Conservation (phyloP, 1,284 basidiomycete species). For the Sanghuangporus sanghuang region DNA sequence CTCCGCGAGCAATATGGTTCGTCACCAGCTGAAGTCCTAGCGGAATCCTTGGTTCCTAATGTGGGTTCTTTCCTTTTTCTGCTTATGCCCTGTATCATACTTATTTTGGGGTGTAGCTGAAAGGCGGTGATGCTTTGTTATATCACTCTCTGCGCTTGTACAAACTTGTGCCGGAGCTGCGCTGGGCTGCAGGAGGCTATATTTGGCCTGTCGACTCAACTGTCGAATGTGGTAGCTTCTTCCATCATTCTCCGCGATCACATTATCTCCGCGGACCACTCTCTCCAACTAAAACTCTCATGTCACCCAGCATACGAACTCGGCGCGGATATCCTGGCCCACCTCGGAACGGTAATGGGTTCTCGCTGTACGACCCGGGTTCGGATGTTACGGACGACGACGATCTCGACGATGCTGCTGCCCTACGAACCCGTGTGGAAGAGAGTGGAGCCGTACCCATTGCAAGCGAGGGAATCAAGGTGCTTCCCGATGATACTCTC, state of each 20-base stretch:
- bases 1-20: constrained; percentile 64
- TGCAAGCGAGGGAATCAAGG: constrained; percentile 53
- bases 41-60: constrained; percentile 63
- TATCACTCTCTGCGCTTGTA: constrained; percentile 73
- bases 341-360: background rate
- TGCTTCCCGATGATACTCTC: constrained; percentile 50
- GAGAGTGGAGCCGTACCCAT: constrained; percentile 63
- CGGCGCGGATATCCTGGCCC: constrained; percentile 10
- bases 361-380: constrained; percentile 6
- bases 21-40: constrained; percentile 64
- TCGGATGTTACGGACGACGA: constrained; percentile 15
- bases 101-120: constrained; percentile 42
- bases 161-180: constrained; percentile 66
- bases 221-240: constrained; percentile 55
- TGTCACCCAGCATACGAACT: constrained; percentile 7
- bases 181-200: constrained; percentile 76
- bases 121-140: constrained; percentile 67
- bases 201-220: constrained; percentile 71
- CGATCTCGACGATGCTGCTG: constrained; percentile 33
- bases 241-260: constrained; percentile 31
- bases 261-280: constrained; percentile 26
- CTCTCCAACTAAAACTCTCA: background rate
- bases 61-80: constrained; percentile 37
- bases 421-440: constrained; percentile 51
- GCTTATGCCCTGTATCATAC: background rate